These are phyloP conservation scores for Dipodascus albidus DNA, from an alignment of 805 yeast species.

Conservation along the genomic window DNA sequence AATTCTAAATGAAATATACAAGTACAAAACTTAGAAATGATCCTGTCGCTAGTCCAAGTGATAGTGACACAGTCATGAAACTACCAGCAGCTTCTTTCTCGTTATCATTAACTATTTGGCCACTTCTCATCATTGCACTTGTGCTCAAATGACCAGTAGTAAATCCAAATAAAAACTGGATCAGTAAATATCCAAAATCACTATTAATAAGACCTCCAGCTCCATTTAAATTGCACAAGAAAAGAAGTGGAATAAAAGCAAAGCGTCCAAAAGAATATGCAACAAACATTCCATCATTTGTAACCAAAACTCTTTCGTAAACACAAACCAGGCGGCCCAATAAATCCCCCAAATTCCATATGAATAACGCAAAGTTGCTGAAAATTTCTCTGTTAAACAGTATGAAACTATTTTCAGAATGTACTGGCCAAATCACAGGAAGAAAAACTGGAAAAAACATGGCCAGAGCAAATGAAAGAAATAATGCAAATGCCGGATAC, in stretches of 20 bases:
- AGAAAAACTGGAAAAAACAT: constrained; percentile 90
- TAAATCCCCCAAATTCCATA: constrained; percentile 89
- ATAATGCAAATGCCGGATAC: constrained; percentile 55
- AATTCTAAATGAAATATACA: too few relatives aligned
- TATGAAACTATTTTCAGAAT: not conserved
- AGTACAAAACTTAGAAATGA: constrained; percentile 62
- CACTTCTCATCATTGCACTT: constrained; percentile 68
- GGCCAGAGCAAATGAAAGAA: constrained; percentile 62
- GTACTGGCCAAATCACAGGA: constrained; percentile 34
- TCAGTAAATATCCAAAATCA: constrained; percentile 53
- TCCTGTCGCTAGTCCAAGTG: constrained; percentile 71
- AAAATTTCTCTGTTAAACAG: constrained; percentile 28
- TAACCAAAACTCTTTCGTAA: constrained; percentile 28
- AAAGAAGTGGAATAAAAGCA: constrained; percentile 57
- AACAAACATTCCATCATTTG: constrained; percentile 34
- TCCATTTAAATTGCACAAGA: constrained; percentile 49
- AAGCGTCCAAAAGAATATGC: constrained; percentile 42
- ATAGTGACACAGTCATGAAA: constrained; percentile 68
- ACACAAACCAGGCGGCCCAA: constrained; percentile 61
- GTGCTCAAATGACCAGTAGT: constrained; percentile 82
- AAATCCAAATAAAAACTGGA: constrained; percentile 73
- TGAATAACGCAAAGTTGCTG: constrained; percentile 66
- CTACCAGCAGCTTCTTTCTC: constrained; percentile 94
- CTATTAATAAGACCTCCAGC: constrained; percentile 31
- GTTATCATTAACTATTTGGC: constrained; percentile 44